These are phyloP conservation scores for Babesia gibsoni DNA, from an alignment of 169 alveolate genomes.

Conservation along the genomic window DNA sequence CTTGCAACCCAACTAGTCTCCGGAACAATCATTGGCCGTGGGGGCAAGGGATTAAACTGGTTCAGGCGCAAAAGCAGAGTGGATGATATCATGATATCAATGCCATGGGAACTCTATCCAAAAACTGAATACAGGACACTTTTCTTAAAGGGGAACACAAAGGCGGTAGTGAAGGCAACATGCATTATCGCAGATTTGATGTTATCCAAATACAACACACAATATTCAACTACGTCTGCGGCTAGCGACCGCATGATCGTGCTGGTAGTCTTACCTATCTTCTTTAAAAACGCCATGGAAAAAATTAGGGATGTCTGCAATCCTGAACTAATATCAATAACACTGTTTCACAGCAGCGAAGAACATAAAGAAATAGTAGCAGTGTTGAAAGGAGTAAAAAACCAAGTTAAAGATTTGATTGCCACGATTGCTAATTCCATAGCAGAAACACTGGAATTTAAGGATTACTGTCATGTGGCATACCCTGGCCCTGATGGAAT, in stretches of 20 bases:
- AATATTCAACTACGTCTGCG: background rate
- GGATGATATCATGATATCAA: conserved; percentile 55
- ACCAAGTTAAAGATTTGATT: conserved; percentile 41
- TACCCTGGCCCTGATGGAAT: conserved; percentile 42
- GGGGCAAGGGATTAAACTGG: conserved; percentile 67
- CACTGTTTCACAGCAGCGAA: conserved; percentile 39
- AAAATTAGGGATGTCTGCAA: conserved; percentile 18
- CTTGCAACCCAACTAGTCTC: conserved; percentile 62
- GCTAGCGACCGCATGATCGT: conserved; percentile 50
- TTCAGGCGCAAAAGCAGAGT: conserved; percentile 59
- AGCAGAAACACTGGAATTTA: conserved; percentile 38
- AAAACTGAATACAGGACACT: conserved; percentile 57
- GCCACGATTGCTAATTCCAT: conserved; percentile 50
- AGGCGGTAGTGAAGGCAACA: conserved; percentile 58
- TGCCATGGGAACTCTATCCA: conserved; percentile 70
- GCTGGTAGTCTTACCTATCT: conserved; percentile 52
- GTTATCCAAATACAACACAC: conserved; percentile 42
- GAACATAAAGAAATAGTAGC: conserved; percentile 57
- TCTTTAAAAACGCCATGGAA: conserved; percentile 37
- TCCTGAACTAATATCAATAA: conserved; percentile 27
- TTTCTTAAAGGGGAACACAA: conserved; percentile 40
- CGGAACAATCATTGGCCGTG: conserved; percentile 64
- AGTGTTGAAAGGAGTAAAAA: conserved; percentile 43
- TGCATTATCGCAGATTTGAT: conserved; percentile 59
- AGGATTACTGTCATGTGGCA: conserved; percentile 53